Conservation (phyloP, 2,329 filamentous ascomycete genomes). For the Cordyceps farinosa region DNA sequence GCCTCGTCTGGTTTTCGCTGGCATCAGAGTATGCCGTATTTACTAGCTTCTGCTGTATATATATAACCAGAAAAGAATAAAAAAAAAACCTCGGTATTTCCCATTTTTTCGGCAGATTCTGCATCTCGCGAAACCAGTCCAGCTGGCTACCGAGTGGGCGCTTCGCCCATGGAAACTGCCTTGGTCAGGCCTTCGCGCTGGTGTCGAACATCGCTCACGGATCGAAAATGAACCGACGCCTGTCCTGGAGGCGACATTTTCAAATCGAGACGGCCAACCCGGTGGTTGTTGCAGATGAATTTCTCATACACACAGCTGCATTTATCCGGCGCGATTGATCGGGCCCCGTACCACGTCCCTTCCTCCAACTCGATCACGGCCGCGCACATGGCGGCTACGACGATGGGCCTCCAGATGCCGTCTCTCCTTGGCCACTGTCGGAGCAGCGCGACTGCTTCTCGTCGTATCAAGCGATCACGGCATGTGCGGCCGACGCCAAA, state of each 20-base stretch:
- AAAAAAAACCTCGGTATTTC: neutral
- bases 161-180: neutral
- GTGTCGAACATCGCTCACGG: conserved; percentile 13
- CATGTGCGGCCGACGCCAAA: conserved; percentile 11
- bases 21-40: neutral
- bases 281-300: conserved; percentile 13
- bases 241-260: neutral
- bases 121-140: neutral
- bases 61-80: neutral
- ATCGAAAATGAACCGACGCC: conserved; percentile 9
- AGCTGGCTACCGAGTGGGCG: neutral
- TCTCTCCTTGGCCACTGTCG: conserved; percentile 14
- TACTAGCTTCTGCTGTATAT: neutral
- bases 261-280: conserved; percentile 8
- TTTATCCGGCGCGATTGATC: conserved; percentile 1
- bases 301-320: conserved; percentile 5
- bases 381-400: conserved; percentile 12
- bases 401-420: conserved; percentile 4
- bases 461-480: conserved; percentile 5
- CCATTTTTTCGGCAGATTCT: neutral
- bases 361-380: conserved; percentile 12
- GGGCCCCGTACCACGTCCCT: neutral
- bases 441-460: conserved; percentile 4
- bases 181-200: conserved; percentile 1
- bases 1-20: neutral